Conservation (phyloP, 177 flowering plant genomes). For the Telopea speciosissima region DNA sequence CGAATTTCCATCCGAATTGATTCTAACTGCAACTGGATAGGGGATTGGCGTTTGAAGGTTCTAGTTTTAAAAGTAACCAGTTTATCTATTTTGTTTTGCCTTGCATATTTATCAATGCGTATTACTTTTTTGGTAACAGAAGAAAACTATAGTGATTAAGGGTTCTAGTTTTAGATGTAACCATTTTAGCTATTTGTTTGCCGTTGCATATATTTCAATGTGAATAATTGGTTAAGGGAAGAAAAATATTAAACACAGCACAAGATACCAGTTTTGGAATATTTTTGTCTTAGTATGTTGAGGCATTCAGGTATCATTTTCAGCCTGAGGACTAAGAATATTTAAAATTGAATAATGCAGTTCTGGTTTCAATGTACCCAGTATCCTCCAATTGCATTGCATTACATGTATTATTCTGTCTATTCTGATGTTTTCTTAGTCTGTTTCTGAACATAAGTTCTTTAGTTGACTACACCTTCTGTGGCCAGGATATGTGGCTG, state of each 20-base stretch:
- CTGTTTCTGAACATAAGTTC: not conserved
- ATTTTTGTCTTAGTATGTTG: not conserved
- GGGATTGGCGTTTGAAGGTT: no score
- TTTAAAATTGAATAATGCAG: no score
- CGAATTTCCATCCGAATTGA: no score
- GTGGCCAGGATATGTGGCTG: slow-evolving; percentile 89
- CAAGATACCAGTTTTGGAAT: not conserved
- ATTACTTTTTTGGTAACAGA: no score
- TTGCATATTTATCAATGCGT: no score
- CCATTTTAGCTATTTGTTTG: no score
- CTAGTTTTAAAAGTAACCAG: no score
- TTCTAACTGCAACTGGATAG: no score
- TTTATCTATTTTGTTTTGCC: no score
- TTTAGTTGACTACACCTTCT: not conserved
- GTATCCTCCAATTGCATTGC: not conserved
- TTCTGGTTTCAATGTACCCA: not conserved
- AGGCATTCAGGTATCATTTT: not conserved
- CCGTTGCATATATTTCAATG: not conserved
- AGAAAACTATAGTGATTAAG: no score
- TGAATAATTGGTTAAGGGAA: not conserved
- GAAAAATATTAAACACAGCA: not conserved
- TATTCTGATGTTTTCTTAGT: not conserved
- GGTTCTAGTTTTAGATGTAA: no score
- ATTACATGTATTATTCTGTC: not conserved
- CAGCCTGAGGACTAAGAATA: not conserved